Base-by-base conservation (phyloP, 768 basidiomycete genomes). In the Mycena albidolilacea region DNA sequence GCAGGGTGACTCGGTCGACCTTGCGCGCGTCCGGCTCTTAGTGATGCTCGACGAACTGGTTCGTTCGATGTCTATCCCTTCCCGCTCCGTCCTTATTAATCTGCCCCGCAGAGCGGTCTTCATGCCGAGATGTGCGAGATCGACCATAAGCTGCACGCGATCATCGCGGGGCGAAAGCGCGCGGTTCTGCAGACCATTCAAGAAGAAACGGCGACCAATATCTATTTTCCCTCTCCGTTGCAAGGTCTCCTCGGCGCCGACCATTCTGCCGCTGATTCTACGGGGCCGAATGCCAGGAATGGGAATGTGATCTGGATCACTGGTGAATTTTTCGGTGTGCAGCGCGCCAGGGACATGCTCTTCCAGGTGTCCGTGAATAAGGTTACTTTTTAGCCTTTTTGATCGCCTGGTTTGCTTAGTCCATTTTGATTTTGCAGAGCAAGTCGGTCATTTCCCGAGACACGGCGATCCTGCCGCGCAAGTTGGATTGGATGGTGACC, bases 401-500 rank as follows among this genome's bases (percentile, higher is more conserved):
- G 21, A 69, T 57, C 19, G 58, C 12, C 46, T 30, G 44, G 41
- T 39, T 44, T 61, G 44, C 48, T 69, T 21, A 73, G 44, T 30
- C 69, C 62, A 19, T 71, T 55, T 55, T 35, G 37, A 70, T 58
- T 37, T 21, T 38, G 4, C 78, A 99, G 97, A 93, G 92, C 79
- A 96, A 97, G 81, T 88, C 90, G 59, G 90, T 98, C 70, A 92
- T 98, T 69, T 97, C 97, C 9, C 87, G 96, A 71, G 97, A 99
- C 80, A 96, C 95, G 17, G 95, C 96, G 7, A 94, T 98, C 67
- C 89, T 98, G 30, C 97, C 97, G 69, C 93, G 97, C 74, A 99
- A 99, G 81, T 87, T 99, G 73, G 97, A 99, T 79, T 98, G 97
- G 97, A 93, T 99, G 90, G 90, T 98, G 67, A 95, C 94, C n/a